phyloP scores from a whole-genome alignment of 495 filamentous ascomycete genomes.

The Parathielavia hyrcaniae region DNA sequence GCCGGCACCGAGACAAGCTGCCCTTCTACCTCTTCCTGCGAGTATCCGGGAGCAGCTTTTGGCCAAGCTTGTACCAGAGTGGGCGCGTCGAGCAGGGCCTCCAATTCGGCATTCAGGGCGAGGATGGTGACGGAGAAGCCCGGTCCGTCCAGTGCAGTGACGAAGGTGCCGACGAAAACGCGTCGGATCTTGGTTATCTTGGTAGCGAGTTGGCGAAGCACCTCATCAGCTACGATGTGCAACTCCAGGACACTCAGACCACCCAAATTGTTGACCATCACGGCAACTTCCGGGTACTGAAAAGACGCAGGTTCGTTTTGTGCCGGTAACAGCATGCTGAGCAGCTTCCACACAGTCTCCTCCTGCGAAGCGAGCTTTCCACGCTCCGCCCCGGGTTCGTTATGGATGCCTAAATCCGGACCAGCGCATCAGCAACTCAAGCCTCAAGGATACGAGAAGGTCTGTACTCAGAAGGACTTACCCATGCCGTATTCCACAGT shows the following conservation, averaged over 20 bases:
- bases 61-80: not conserved
- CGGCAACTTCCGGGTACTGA: not conserved
- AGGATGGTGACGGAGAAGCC: not conserved
- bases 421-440: not conserved
- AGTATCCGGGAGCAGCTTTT: not conserved
- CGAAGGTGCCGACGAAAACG: not conserved
- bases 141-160: not conserved
- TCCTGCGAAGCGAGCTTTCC: not conserved
- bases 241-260: not conserved
- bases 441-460: no score
- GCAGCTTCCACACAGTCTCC: not conserved
- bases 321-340: not conserved
- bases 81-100: not conserved
- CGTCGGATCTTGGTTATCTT: not conserved
- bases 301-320: not conserved
- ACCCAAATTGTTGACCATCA: not conserved
- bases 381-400: not conserved
- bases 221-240: not conserved
- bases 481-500: not conserved
- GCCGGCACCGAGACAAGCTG: not conserved
- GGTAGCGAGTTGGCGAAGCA: not conserved
- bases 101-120: not conserved
- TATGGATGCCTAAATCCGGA: not conserved
- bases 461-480: not conserved
- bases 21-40: not conserved